Evolutionary conservation across 345 rosid genomes (phyloP).

Genomic region (Erucastrum elatum): DNA sequence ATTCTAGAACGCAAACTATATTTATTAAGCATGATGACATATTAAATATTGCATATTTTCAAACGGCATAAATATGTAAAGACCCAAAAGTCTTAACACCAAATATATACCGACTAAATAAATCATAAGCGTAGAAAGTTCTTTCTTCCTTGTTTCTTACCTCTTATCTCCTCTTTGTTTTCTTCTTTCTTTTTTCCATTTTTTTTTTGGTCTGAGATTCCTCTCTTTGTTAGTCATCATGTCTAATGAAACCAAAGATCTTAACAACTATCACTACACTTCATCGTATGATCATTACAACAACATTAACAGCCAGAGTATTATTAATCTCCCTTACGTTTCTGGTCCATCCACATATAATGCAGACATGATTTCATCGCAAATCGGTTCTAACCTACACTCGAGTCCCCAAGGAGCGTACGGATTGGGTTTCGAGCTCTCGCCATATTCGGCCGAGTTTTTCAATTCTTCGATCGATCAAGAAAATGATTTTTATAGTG

Average conservation of each 20-base stretch:
- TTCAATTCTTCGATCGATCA: constrained; percentile 41
- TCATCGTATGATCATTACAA: constrained; percentile 27
- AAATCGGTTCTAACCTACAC: constrained; percentile 53
- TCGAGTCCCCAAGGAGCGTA: constrained; percentile 54
- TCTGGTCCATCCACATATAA: constrained; percentile 40
- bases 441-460: constrained; percentile 49
- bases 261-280: constrained; percentile 42
- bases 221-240: constrained; percentile 41
- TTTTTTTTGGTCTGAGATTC: background rate
- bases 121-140: constrained; percentile 9
- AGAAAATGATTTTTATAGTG: constrained; percentile 36
- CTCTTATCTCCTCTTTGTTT: constrained; percentile 2
- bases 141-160: background rate
- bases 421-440: constrained; percentile 53
- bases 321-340: constrained; percentile 37
- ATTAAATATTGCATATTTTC: constrained; percentile 10
- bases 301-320: constrained; percentile 11
- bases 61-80: constrained; percentile 38
- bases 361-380: constrained; percentile 39
- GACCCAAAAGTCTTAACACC: constrained; percentile 36
- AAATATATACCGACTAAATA: constrained; percentile 32
- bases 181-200: background rate
- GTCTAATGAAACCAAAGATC: constrained; percentile 70
- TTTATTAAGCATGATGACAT: background rate
- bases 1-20: background rate